Base-by-base conservation (phyloP, 2,329 filamentous ascomycete genomes). In the Ceratocystis smalleyi region DNA sequence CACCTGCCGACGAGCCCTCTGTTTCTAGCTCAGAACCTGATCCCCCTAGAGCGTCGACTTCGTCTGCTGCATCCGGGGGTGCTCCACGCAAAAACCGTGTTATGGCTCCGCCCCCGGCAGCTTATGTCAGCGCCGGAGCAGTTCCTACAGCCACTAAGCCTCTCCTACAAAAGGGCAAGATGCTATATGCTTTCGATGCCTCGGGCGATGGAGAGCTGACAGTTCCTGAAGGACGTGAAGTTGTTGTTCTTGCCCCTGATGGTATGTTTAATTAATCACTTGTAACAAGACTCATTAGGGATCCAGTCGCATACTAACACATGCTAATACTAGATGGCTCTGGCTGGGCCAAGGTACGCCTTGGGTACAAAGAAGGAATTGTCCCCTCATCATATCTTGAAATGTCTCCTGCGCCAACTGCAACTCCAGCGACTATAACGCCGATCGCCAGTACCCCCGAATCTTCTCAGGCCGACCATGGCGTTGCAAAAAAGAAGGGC, bases 361-460 rank as follows among this genome's bases (percentile, higher is more conserved):
- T 81, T 43, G 87, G 87, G 19, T 81, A 81, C 69, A 84, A 85
- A 69, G 86, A 92, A 75, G 94, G 94, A 45, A 80, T 97, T 30
- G 91, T 99, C 0, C 94, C 94, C 0, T 82, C 91, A 5, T 81
- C 85, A 5, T 99, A 99, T 73, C 79, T 96, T 55, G 91, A 97
- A 70, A 72, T 86, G 8, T 75, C 79, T 30, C 54, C 54, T 24
- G 75, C 82, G 2, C 69, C 77, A 43, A 72, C 75, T 17, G 74
- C 77, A 6, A 74, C 75, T 2, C 75, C 78, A 10, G 32, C 47
- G 1, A 40, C 35, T 40, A 45, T 40, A 10, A 27, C 60, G n/a
- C 27, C 59, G 24, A 5, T 43, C 8, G 61, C 60, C 2, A 10
- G 17, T 72, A 76, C 67, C 78, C 78, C 3, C 76, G 77, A 15